These are phyloP conservation scores for Taphrina confusa DNA, from an alignment of 1,139 yeast genomes.

Conservation along the genomic window DNA sequence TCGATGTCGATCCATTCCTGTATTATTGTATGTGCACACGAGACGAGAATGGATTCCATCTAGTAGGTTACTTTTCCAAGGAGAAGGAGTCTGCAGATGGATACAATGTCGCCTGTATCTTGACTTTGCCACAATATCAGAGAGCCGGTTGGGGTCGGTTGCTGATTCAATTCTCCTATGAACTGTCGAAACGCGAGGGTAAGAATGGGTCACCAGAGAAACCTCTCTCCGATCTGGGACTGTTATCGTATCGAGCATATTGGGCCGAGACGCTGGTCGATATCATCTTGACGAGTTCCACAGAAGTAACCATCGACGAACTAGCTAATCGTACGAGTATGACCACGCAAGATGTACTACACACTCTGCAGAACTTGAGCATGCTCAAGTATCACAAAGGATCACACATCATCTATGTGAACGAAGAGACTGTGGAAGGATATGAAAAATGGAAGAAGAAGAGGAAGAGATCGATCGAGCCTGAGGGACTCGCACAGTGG, in stretches of 20 bases:
- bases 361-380: conserved; percentile 86
- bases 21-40: conserved; percentile 92
- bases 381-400: conserved; percentile 92
- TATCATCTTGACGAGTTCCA: conserved; percentile 63
- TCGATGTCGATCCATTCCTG: conserved; percentile 95
- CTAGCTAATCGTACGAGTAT: conserved; percentile 82
- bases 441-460: conserved; percentile 73
- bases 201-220: conserved; percentile 97
- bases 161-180: conserved; percentile 88
- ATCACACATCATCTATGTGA: conserved; percentile 88
- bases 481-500: conserved; percentile 69
- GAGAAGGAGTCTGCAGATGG: conserved; percentile 95
- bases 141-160: conserved; percentile 91
- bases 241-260: conserved; percentile 87
- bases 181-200: conserved; percentile 79
- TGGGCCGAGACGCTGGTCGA: conserved; percentile 92
- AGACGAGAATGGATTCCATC: conserved; percentile 86
- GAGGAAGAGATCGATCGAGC: conserved; percentile 68
- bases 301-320: conserved; percentile 88
- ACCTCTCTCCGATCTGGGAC: conserved; percentile 91
- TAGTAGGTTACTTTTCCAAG: conserved; percentile 93
- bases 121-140: conserved; percentile 94
- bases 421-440: conserved; percentile 75
- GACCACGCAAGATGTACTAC: conserved; percentile 95
- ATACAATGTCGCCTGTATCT: conserved; percentile 95